Evolutionary conservation across 176 grass and related monocot species (phyloP).

Genomic region (Pharus latifolius): DNA sequence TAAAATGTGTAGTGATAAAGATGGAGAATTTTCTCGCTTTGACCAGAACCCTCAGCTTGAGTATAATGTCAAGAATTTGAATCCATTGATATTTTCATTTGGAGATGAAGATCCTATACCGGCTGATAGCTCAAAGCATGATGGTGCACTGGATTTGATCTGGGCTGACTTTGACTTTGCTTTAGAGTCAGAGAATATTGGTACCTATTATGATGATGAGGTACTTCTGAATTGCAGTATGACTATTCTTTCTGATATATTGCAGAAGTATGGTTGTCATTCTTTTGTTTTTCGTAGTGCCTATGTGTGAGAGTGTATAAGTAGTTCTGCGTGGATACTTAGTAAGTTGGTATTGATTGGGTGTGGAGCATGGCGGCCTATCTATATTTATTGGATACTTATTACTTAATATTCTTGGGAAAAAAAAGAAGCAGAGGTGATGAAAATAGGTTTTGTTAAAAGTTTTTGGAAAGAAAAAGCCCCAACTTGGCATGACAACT

Average conservation of each 20-base stretch:
- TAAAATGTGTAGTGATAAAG: slow-evolving; percentile 33
- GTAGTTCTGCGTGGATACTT: neutral
- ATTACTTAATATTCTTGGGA: neutral
- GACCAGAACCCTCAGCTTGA: slow-evolving; percentile 35
- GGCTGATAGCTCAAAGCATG: slow-evolving; percentile 36
- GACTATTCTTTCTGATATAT: neutral
- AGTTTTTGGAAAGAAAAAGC: slow-evolving; percentile 6
- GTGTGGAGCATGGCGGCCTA: neutral
- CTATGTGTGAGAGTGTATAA: too few relatives aligned
- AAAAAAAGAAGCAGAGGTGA: neutral
- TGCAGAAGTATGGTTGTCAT: neutral
- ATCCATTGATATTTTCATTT: slow-evolving; percentile 72
- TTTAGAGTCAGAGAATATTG: slow-evolving; percentile 68
- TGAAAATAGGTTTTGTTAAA: neutral
- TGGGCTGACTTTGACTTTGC: slow-evolving; percentile 88
- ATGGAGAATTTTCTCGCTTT: slow-evolving; percentile 19
- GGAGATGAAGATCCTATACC: slow-evolving; percentile 33
- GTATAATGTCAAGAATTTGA: slow-evolving; percentile 37
- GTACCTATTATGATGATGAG: slow-evolving; percentile 65
- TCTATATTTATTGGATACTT: neutral
- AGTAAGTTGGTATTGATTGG: neutral
- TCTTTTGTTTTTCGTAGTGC: neutral
- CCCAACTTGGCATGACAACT: neutral
- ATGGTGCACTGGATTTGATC: slow-evolving; percentile 35
- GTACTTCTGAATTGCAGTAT: slow-evolving; percentile 30